Percentiles rank a stretch among this genome's conserved stretches.
Evolutionary conservation across 1,139 yeast genomes (phyloP).

Genomic region (Pichia sp.): DNA sequence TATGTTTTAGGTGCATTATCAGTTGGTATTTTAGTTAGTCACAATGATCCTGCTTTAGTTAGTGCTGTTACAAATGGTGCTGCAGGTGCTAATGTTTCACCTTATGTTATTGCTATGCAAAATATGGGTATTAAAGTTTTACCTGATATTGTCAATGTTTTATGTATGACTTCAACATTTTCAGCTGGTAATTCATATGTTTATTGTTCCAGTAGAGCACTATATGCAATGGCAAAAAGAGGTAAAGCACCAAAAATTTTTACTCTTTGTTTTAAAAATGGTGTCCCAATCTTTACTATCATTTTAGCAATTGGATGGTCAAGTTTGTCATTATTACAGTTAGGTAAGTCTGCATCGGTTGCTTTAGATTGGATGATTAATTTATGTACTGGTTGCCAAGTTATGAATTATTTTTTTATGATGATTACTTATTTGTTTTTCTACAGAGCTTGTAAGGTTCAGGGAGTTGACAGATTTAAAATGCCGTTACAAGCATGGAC

Average conservation of each 20-base stretch:
- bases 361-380: slow-evolving; percentile 46
- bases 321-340: slow-evolving; percentile 35
- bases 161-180: slow-evolving; percentile 32
- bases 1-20: slow-evolving; percentile 30
- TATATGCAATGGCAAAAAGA: slow-evolving; percentile 33
- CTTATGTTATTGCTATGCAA: slow-evolving; percentile 25
- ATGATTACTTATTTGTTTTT: slow-evolving; percentile 40
- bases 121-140: slow-evolving; percentile 24
- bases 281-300: slow-evolving; percentile 31
- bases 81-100: slow-evolving; percentile 26
- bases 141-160: slow-evolving; percentile 31
- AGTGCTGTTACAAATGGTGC: slow-evolving; percentile 20
- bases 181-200: slow-evolving; percentile 37
- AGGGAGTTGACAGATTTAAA: slow-evolving; percentile 32
- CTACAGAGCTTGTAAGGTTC: slow-evolving; percentile 39
- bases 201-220: slow-evolving; percentile 35
- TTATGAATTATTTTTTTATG: slow-evolving; percentile 43
- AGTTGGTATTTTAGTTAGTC: slow-evolving; percentile 23
- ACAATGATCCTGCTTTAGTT: slow-evolving; percentile 19
- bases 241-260: slow-evolving; percentile 34
- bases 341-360: slow-evolving; percentile 35
- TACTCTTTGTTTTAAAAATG: slow-evolving; percentile 29
- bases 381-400: slow-evolving; percentile 45
- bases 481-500: slow-evolving; percentile 39
- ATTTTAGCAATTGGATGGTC: slow-evolving; percentile 32